Evolutionary conservation across 805 yeast genomes (phyloP), one percentile per base, ranked within the genome.

Genomic region (Candida nemodendra): DNA sequence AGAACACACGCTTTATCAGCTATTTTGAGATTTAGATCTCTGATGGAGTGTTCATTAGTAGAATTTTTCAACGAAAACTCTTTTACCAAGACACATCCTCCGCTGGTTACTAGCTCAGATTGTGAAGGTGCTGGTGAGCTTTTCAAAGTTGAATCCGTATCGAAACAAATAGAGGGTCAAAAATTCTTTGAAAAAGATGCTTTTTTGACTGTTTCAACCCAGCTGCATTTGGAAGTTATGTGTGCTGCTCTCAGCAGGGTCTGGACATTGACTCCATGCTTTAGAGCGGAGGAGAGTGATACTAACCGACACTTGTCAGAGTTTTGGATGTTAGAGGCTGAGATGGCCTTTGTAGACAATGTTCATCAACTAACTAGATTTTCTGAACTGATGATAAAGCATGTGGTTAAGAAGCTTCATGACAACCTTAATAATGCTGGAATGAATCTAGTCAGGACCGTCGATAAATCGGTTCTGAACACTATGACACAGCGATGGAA

Each of bases 71-170:
- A 68, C 14, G 38, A 54, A 0, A 50, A 71, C 14, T 73, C 73
- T 11, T 88, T 86, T 48, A 62, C 71, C 11, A 90, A 87, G 64
- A 88, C 86, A 0, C 69, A 80, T 18, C 95, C 98, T 3, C 99
- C 99, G 6, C 51, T 91, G 9, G 64, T 91, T 16, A 93, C 99
- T 0, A 70, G 86, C 9, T 78, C 95, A 1, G 99, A 93, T 59
- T 91, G 98, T 57, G 99, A 93, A 64, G 98, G 99, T 13, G 97
- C 95, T 3, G 98, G 98, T 4, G 98, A 93, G 56, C 76, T 85
- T 44, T 93, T 93, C 48, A 65, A 64, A 31, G 64, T 90, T 9
- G 68, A 63, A 32, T 47, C 73, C 2, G 56, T 53, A 4, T 47
- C 61, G 15, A 45, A 57, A 18, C 38, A 41, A 11, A 30, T 9